Conservation (phyloP, 441 rosid species). For the Breynia disticha region DNA sequence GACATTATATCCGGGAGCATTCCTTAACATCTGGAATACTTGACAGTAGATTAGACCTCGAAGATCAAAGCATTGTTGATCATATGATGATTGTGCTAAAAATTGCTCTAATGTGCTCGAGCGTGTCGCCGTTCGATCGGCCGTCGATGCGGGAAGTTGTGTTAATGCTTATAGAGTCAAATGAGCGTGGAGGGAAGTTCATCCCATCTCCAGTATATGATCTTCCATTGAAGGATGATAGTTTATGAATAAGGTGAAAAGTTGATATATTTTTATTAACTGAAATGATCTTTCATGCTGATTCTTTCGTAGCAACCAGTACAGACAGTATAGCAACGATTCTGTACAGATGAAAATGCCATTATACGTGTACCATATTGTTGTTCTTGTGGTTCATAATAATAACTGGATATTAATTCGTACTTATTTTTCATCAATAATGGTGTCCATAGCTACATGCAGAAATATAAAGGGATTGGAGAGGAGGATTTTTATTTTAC, state of each 20-base stretch:
- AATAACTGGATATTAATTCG: too few species aligned
- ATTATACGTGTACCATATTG: too few species aligned
- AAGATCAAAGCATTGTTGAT: constrained; percentile 40
- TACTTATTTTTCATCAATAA: neutral
- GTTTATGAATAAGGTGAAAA: constrained; percentile 15
- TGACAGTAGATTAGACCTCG: constrained; percentile 57
- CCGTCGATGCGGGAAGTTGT: constrained; percentile 97
- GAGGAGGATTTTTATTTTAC: constrained; percentile 1
- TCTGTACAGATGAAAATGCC: too few species aligned
- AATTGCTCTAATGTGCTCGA: constrained; percentile 73
- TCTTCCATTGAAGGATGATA: constrained; percentile 27
- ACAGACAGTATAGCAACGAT: constrained; percentile 1
- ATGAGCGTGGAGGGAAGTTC: constrained; percentile 40
- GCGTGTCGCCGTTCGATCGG: constrained; percentile 57
- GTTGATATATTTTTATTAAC: constrained; percentile 4
- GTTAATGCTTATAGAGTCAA: constrained; percentile 74
- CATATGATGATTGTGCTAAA: constrained; percentile 77
- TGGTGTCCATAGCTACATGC: constrained; percentile 1
- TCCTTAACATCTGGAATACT: constrained; percentile 48
- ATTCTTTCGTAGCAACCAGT: constrained; percentile 14
- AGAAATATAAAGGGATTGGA: neutral
- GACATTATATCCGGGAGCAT: constrained; percentile 48
- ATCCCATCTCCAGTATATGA: constrained; percentile 32
- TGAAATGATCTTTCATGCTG: constrained; percentile 7
- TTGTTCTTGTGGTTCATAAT: too few species aligned